These are phyloP conservation scores for Ascoidea asiatica DNA, from an alignment of 805 yeast genomes.

Conservation along the genomic window DNA sequence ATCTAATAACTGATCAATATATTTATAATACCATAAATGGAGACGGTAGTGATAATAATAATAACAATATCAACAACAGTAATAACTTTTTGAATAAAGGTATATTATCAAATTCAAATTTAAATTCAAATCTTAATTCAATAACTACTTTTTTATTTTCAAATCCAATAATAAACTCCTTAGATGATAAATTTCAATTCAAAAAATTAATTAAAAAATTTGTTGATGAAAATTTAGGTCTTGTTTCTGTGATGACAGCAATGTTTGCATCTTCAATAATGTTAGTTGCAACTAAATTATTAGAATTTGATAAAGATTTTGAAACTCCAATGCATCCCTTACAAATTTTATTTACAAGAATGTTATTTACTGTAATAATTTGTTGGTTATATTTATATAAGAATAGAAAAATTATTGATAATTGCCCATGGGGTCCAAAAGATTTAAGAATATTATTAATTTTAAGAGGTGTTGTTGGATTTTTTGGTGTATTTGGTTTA, in stretches of 20 bases:
- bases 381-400: conserved; percentile 45
- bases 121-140: no score
- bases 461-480: conserved; percentile 61
- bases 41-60: no score
- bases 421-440: conserved; percentile 60
- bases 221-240: conserved; percentile 31
- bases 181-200: no score
- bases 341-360: conserved; percentile 66
- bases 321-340: conserved; percentile 55
- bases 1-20: no score
- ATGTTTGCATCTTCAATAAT: conserved; percentile 68
- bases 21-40: no score
- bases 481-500: conserved; percentile 67
- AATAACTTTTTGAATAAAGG: no score
- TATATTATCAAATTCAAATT: no score
- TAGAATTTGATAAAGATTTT: conserved; percentile 51
- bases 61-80: no score
- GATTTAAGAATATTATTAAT: conserved; percentile 39
- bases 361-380: conserved; percentile 54
- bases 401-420: conserved; percentile 34
- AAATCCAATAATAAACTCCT: no score
- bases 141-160: no score
- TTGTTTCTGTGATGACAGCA: conserved; percentile 40
- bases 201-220: no score
- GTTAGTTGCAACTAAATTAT: conserved; percentile 63